A percentile compares a stretch with the other conserved stretches of the same genome.
Conservation (phyloP, 1,284 basidiomycete genomes). For the Trametes versicolor region DNA sequence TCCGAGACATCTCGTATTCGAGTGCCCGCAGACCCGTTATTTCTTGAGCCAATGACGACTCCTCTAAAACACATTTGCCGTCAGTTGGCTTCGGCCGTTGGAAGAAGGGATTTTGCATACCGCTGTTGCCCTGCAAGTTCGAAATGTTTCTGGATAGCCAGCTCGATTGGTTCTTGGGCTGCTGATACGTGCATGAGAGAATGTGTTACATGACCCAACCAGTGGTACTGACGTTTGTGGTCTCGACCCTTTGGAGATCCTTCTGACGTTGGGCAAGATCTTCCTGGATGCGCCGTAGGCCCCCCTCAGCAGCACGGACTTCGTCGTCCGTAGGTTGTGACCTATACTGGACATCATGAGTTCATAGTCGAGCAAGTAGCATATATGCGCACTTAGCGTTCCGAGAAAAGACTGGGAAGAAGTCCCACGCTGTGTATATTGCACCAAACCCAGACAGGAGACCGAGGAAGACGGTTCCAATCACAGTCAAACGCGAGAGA, state of each 20-base stretch:
- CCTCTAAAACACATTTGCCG: constrained; percentile 35
- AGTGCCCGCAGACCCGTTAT: constrained; percentile 71
- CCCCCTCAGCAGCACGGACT: constrained; percentile 57
- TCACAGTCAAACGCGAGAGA: constrained; percentile 72
- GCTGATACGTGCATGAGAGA: constrained; percentile 6
- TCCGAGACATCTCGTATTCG: constrained; percentile 73
- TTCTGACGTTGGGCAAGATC: constrained; percentile 55
- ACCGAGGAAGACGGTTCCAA: constrained; percentile 79
- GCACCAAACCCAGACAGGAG: constrained; percentile 80
- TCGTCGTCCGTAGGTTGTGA: constrained; percentile 58
- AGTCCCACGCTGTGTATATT: constrained; percentile 68
- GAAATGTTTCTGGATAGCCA: constrained; percentile 62
- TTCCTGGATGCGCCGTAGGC: constrained; percentile 60
- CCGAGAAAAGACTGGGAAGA: constrained; percentile 46
- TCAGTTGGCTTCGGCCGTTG: constrained; percentile 31
- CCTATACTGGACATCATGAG: constrained; percentile 32
- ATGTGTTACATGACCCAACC: not conserved
- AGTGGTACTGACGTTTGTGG: constrained; percentile 44
- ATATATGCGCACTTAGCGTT: constrained; percentile 33
- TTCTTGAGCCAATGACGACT: constrained; percentile 56
- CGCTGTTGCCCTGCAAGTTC: constrained; percentile 57
- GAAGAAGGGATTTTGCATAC: constrained; percentile 44
- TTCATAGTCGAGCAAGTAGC: not conserved
- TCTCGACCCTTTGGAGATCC: constrained; percentile 49
- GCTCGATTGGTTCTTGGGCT: constrained; percentile 42